Base-by-base conservation (phyloP, 2,329 filamentous ascomycete species). In the Trichoderma aggressivum region DNA sequence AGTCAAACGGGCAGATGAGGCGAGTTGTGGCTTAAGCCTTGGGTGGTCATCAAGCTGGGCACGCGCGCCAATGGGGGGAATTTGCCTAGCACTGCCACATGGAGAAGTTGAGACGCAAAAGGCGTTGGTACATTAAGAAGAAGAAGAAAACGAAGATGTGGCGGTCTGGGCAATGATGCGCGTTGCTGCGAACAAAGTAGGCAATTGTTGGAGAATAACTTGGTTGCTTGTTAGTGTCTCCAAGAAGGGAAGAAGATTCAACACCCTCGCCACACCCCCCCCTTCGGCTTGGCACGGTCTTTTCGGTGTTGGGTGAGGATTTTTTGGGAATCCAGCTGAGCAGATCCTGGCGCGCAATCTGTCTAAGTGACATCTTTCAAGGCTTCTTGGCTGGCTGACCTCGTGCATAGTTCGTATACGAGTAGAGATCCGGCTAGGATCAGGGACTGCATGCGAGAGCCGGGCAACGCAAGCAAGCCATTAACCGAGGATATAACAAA, bases 301-400 rank as follows among this genome's bases (percentile, higher is more conserved):
- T 58, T 67, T 16, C 50, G 63, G 36, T 53, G 16, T 61, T 43
- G 36, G 36, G 16, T 39, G 34, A 43, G 59, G 34, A 43, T 34
- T 14, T 32, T 32, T 50, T 24, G 50, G 21, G 21, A 62, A 43
- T 26, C 60, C 39, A 65, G 62, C 62, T 65, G 62, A 64, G 50
- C 62, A 56, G 62, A 65, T 55, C 62, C 62, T 65, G 50, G 62
- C 62, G 62, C 21, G 18, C 39, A 43, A 65, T 65, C 62, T 65
- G 47, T 58, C 30, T 66, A 58, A 58, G 63, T 66, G 63, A 66
- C 63, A 66, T 30, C 11, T 55, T 58, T 1, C 18, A 26, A n/a
- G 30, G 36, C 60, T 63, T n/a, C 14, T 14, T 16, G 16, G 26
- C 26, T 36, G 14, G 62, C 30, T 30, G 50, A 24, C 43, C 32